Evolutionary conservation across 257 asterid genomes (phyloP), one percentile per base, ranked within the genome.

Genomic region (Thymus quinquecostatus): DNA sequence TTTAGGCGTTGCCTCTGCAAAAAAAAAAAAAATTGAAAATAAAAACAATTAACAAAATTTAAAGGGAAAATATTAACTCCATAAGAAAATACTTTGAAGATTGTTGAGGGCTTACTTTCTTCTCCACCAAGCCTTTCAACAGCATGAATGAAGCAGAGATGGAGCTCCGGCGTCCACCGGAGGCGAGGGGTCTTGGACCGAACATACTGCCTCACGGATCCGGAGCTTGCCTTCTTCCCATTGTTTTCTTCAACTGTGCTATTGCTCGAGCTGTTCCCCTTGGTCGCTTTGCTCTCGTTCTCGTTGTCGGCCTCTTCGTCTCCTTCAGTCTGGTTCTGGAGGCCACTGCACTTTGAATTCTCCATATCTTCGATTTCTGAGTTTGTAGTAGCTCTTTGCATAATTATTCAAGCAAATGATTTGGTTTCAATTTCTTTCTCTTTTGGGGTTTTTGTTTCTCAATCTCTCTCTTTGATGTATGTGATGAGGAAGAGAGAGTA

Each of bases 161-260:
- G 95, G 76, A 92, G 96, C 80, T 90, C 93, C 41, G 96, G 95
- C 0, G 96, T 92, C 98, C 97, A 90, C 10, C 98, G 85, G 33
- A 92, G 93, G 29, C 98, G 82, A 10, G 97, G 95, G 3, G 86
- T 92, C 75, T 88, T 92, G 0, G 98, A 92, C 13, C 98, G 91
- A 69, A 81, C 53, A 50, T 92, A 92, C 40, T 79, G 96, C 77
- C 98, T 77, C 12, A 92, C 97, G 63, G 96, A 86, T 84, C 92
- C 98, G 28, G 86, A 77, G 12, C 58, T 81, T 21, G 72, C 58
- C 81, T 77, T 87, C 66, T 85, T 87, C 2, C 88, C 86, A 70
- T 61, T 81, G 67, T 73, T 82, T 80, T 90, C 97, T 80, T 92
- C 97, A 5, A 92, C 90, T 5, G 98, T 90, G 86, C 97, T 92